phyloP scores from a whole-genome alignment of 129 eudicot genomes.

The Centrapalus pauciflorus region DNA sequence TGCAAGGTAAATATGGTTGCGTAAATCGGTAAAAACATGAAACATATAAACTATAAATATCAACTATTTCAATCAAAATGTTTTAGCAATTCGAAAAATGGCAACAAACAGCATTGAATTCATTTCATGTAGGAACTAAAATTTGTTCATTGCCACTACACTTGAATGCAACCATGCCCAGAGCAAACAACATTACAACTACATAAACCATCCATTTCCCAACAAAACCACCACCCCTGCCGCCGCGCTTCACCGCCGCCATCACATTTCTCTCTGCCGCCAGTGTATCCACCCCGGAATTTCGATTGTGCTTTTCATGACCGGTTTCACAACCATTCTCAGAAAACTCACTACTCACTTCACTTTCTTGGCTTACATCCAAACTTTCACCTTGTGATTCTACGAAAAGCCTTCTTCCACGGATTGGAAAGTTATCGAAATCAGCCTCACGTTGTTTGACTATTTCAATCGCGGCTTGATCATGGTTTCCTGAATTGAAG shows the following conservation, averaged over 20 bases:
- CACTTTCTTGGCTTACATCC: slow-evolving; percentile 22
- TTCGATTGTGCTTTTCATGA: not conserved
- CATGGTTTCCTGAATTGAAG: slow-evolving; percentile 14
- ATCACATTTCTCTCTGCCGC: not conserved
- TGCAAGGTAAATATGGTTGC: too few species aligned
- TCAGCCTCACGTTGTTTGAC: slow-evolving; percentile 23
- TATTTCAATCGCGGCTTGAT: slow-evolving; percentile 21
- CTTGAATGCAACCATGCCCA: slow-evolving; percentile 24
- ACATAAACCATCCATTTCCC: slow-evolving; percentile 20
- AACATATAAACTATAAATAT: too few species aligned
- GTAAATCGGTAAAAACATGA: too few species aligned
- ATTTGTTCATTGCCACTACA: slow-evolving; percentile 18
- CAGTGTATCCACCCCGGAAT: not conserved
- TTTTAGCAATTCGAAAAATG: too few species aligned
- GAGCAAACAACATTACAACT: slow-evolving; percentile 24
- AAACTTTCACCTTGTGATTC: slow-evolving; percentile 13
- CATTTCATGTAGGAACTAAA: slow-evolving; percentile 19
- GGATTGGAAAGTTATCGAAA: slow-evolving; percentile 22
- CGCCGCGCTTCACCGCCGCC: not conserved
- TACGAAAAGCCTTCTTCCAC: slow-evolving; percentile 39
- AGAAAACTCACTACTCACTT: slow-evolving; percentile 10
- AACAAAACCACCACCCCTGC: not conserved
- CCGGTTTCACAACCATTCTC: not conserved
- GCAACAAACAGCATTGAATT: not conserved
- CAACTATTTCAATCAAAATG: too few species aligned